Evolutionary conservation across 345 rosid species (phyloP), one percentile per base, ranked within the genome.

Genomic region (Acer campestre): DNA sequence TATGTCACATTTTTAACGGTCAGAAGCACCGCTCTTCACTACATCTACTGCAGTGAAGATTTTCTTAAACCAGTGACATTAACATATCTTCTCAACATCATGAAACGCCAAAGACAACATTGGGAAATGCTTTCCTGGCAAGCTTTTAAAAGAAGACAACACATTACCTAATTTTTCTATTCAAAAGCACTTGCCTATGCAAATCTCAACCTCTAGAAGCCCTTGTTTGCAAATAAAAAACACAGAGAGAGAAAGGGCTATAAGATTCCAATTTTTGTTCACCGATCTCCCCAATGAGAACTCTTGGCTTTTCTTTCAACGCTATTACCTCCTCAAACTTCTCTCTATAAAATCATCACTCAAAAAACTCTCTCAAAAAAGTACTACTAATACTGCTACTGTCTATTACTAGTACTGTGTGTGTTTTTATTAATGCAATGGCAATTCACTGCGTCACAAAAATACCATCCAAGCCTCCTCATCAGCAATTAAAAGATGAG

Each of bases 231-330:
- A 79, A 88, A 83, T 6, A 53, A 3, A 7, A 29, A 44, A 31
- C 59, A 58, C 83, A 58, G 40, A 62, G 76, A 70, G 49, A 61
- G 67, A 51, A 67, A 44, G 79, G 65, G 78, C 83, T 81, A 82
- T 84, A 87, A 91, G 88, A 89, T 84, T 85, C 89, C 89, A 76
- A 78, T 12, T 11, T 86, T 85, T 77, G 87, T 78, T 82, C 82
- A 71, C 86, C 78, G 82, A 80, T 84, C 77, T 81, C 77, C 80
- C 80, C 92, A 75, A 70, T 61, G 80, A 86, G 78, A 87, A 76
- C 86, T 61, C 84, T 83, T 86, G 89, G 83, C 88, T 80, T 88
- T 89, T 90, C 92, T 75, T 83, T 80, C 77, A 83, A 77, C 87
- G 14, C 79, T 27, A 77, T 69, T 78, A 35, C 38, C 38, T 35